Evolutionary conservation across 75 land plant genomes (phyloP).

Genomic region (Selaginella moellendorffii): DNA sequence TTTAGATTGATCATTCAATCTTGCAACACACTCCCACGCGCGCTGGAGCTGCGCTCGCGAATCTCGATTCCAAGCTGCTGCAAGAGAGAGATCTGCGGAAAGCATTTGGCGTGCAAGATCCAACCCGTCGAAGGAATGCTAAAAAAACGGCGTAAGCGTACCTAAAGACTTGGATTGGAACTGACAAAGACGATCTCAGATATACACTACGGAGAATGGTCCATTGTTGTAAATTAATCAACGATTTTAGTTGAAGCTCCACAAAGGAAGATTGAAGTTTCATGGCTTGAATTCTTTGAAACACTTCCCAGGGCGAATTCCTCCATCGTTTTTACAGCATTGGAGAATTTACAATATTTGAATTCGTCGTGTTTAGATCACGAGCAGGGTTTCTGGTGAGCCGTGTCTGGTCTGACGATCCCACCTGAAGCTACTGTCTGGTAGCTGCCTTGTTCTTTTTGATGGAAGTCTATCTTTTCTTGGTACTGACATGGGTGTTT

Average conservation of each 20-base stretch:
- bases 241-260: no score
- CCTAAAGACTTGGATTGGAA: slow-evolving; percentile 14
- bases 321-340: no score
- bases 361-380: no score
- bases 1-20: slow-evolving; percentile 18
- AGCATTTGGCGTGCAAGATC: slow-evolving; percentile 25
- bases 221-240: slow-evolving; percentile 12
- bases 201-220: slow-evolving; percentile 24
- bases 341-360: no score
- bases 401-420: slow-evolving; percentile 45
- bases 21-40: no score
- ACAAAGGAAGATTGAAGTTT: no score
- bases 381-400: no score
- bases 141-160: slow-evolving; percentile 13
- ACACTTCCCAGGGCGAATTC: no score
- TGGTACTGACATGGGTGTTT: background rate
- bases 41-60: no score
- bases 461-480: background rate
- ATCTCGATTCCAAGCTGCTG: no score
- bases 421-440: slow-evolving; percentile 53
- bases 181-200: slow-evolving; percentile 16
- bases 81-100: slow-evolving; percentile 16
- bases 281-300: no score
- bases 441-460: no score
- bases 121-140: slow-evolving; percentile 20